Evolutionary conservation across 2,329 filamentous ascomycete genomes (phyloP), one percentile per base, ranked within the genome.

Genomic region (Zarea fungicola): DNA sequence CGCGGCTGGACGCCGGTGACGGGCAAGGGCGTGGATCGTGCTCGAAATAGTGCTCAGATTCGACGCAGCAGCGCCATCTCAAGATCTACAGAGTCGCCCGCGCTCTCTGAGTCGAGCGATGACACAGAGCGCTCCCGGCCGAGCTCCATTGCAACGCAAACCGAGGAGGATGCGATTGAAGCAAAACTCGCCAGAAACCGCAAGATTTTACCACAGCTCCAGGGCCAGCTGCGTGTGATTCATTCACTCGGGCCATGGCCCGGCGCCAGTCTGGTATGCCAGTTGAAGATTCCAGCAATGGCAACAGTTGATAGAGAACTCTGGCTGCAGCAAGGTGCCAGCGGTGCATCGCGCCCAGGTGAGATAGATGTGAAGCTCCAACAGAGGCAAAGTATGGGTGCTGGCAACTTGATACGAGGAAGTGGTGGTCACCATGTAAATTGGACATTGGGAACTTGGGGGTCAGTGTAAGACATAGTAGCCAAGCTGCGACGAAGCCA

Each of bases 1-100:
- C 74, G 83, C 53, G 87, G 89, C 6, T 97, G 92, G 89, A 83
- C 88, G 56, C 75, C 80, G 0, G 82, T 96, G 2, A 76, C 77
- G 36, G 89, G 85, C 29, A 87, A 85, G 56, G 84, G 77, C 1
- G 77, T 81, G 4, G 81, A 80, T 10, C 71, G 78, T 50, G 63
- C 78, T 28, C 72, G 68, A 48, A 62, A 62, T 11, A 78, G 77
- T 51, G 55, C 66, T 0, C 74, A 72, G 50, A 61, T 75, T 23
- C 56, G 59, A 35, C 66, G 66, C 42, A 65, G 63, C 31, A 61
- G 59, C 13, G 60, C 58, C 22, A 42, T 34, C 3, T 45, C 44
- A 19, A 42, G 39, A 16, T 16, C 34, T 19, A 41, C 26, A 18
- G 51, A 53, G 18, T 43, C 57, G 1, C 55, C 62, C 1, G 51